Evolutionary conservation across 306 rosid species (phyloP).

Genomic region (Cucurbita maxima): DNA sequence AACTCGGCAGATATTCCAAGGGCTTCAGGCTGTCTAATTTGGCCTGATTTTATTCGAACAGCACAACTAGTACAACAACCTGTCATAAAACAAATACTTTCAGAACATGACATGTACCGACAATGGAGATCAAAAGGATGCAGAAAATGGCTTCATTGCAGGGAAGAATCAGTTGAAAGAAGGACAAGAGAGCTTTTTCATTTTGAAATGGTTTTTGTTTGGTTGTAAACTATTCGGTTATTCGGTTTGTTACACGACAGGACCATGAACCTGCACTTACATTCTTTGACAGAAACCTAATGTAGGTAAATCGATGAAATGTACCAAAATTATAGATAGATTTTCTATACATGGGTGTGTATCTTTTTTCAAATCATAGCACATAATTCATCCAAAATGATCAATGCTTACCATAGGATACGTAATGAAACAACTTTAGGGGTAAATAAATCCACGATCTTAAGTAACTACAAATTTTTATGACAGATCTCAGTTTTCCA

Average conservation of each 20-base stretch:
- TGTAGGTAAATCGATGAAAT: background rate
- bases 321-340: background rate
- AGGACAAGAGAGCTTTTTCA: background rate
- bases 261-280: background rate
- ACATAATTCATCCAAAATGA: background rate
- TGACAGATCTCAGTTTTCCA: background rate
- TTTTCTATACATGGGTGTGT: background rate
- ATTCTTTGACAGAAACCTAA: background rate
- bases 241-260: background rate
- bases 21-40: conserved; percentile 89
- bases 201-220: background rate
- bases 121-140: background rate
- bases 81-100: conserved; percentile 14
- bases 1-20: conserved; percentile 88
- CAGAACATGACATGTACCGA: background rate
- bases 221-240: background rate
- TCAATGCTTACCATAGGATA: background rate
- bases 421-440: background rate
- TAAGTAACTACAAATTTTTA: background rate
- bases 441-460: background rate
- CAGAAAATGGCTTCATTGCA: background rate
- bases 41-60: conserved; percentile 79
- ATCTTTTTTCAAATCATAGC: background rate
- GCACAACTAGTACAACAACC: conserved; percentile 99
- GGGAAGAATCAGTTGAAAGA: background rate